phyloP scores from a whole-genome alignment of 2,329 filamentous ascomycete genomes.

The Aphanocladium album region DNA sequence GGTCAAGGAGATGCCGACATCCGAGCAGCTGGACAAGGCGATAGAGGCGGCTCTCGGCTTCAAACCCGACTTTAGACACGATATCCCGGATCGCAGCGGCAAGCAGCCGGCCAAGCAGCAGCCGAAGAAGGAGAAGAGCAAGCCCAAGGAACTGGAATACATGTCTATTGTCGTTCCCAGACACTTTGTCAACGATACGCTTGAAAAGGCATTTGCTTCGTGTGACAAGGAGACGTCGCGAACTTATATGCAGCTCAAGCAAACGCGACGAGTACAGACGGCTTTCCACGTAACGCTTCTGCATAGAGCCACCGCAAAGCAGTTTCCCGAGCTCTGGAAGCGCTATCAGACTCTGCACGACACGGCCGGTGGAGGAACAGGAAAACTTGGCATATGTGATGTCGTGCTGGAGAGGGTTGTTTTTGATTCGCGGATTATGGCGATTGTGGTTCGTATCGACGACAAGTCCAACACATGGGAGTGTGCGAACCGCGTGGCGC shows the following conservation, averaged over 20 bases:
- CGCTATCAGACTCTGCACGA: conserved; percentile 60
- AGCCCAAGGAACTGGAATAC: conserved; percentile 48
- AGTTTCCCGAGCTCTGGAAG: conserved; percentile 69
- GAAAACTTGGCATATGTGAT: conserved; percentile 55
- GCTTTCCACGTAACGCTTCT: conserved; percentile 93
- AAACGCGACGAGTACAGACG: conserved; percentile 69
- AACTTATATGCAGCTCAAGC: conserved; percentile 72
- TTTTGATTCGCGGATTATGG: conserved; percentile 85
- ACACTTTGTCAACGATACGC: conserved; percentile 42
- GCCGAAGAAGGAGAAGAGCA: conserved; percentile 34
- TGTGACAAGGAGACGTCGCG: conserved; percentile 37
- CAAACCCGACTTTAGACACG: conserved; percentile 68
- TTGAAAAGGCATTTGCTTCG: conserved; percentile 65
- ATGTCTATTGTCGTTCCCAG: conserved; percentile 46
- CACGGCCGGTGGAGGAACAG: conserved; percentile 24
- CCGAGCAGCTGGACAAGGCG: conserved; percentile 72
- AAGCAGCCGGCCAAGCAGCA: conserved; percentile 26
- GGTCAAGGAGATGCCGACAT: conserved; percentile 63
- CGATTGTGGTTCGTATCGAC: conserved; percentile 73
- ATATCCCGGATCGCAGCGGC: conserved; percentile 54
- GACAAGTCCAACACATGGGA: conserved; percentile 55
- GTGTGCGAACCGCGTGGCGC: conserved; percentile 72
- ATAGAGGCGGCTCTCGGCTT: conserved; percentile 73
- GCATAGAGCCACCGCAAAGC: conserved; percentile 61
- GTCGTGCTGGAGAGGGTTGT: conserved; percentile 67